Evolutionary conservation across 208 protist genomes (phyloP).

Genomic region (Crithidia expoeki): DNA sequence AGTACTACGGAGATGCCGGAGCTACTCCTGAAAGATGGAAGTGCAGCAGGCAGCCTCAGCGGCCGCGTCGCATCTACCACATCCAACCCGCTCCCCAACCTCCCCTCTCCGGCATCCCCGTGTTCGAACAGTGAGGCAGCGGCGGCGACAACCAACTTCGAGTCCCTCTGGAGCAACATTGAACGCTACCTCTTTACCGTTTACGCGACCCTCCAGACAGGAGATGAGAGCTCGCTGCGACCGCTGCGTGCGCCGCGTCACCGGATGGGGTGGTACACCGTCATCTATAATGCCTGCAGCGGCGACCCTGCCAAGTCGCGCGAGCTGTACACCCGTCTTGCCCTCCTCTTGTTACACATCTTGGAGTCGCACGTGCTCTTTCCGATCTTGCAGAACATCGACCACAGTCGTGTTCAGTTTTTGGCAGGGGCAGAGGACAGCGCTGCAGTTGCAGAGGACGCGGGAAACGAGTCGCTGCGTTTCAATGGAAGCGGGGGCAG

Average conservation of each 20-base stretch:
- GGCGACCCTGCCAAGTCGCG: conserved; percentile 52
- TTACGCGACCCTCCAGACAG: conserved; percentile 43
- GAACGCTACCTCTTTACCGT: conserved; percentile 51
- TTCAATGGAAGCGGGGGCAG: conserved; percentile 16
- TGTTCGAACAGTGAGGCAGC: background rate
- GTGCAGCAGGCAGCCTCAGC: too few species aligned
- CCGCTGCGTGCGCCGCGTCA: conserved; percentile 48
- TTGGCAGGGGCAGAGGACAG: conserved; percentile 25
- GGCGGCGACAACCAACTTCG: conserved; percentile 15
- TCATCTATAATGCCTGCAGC: conserved; percentile 73
- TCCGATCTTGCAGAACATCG: conserved; percentile 48
- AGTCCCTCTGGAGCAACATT: conserved; percentile 46
- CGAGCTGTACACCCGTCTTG: conserved; percentile 61
- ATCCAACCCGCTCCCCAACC: background rate
- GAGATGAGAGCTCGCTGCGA: conserved; percentile 36
- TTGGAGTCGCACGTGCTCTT: conserved; percentile 69
- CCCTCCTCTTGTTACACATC: conserved; percentile 49
- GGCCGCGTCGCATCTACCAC: background rate
- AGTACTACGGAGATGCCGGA: conserved; percentile 3
- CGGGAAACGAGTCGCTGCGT: background rate
- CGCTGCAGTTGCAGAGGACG: background rate
- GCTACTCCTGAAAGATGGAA: background rate
- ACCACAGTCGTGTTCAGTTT: conserved; percentile 31
- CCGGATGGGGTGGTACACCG: conserved; percentile 78
- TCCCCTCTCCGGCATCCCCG: conserved; percentile 6